These are phyloP conservation scores for Tetraselmis striata DNA, from an alignment of 139 green algal species.

Conservation along the genomic window DNA sequence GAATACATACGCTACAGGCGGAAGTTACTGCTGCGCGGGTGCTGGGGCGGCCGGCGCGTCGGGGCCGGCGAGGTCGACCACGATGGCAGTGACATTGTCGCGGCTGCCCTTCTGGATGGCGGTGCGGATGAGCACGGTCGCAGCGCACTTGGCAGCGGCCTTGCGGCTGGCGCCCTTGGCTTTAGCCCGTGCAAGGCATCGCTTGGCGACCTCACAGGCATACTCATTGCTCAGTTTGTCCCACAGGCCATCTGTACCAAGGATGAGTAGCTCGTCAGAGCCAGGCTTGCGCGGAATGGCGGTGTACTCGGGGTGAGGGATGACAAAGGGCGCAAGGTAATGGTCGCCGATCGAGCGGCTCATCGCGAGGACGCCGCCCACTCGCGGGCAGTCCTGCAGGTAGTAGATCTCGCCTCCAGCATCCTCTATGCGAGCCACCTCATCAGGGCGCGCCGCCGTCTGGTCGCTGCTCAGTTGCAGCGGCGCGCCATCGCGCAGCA, in stretches of 20 bases:
- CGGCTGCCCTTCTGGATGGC: constrained; percentile 48
- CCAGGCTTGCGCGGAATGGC: constrained; percentile 30
- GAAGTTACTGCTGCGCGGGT: neutral
- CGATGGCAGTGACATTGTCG: constrained; percentile 62
- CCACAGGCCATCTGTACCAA: constrained; percentile 70
- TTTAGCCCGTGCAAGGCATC: constrained; percentile 36
- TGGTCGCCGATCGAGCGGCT: constrained; percentile 66
- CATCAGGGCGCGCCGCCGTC: constrained; percentile 60
- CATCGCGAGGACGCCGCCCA: constrained; percentile 69
- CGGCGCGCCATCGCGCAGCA: constrained; percentile 48
- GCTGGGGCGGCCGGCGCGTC: neutral
- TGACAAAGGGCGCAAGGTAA: constrained; percentile 51
- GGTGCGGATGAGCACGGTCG: constrained; percentile 57
- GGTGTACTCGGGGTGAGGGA: constrained; percentile 58
- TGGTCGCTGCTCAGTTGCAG: constrained; percentile 67
- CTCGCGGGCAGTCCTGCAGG: constrained; percentile 62
- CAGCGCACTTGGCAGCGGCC: constrained; percentile 32
- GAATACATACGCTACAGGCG: no score
- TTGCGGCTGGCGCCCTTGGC: constrained; percentile 29
- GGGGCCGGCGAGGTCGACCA: constrained; percentile 47
- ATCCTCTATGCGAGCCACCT: constrained; percentile 57
- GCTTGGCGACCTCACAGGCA: constrained; percentile 55
- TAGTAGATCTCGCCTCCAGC: constrained; percentile 63
- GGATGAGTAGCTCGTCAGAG: constrained; percentile 65
- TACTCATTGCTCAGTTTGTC: constrained; percentile 68